A percentile compares a stretch with the other conserved stretches of the same genome.
These are phyloP conservation scores for Solanum hybrid DNA, from an alignment of 305 asterid species.

Conservation along the genomic window DNA sequence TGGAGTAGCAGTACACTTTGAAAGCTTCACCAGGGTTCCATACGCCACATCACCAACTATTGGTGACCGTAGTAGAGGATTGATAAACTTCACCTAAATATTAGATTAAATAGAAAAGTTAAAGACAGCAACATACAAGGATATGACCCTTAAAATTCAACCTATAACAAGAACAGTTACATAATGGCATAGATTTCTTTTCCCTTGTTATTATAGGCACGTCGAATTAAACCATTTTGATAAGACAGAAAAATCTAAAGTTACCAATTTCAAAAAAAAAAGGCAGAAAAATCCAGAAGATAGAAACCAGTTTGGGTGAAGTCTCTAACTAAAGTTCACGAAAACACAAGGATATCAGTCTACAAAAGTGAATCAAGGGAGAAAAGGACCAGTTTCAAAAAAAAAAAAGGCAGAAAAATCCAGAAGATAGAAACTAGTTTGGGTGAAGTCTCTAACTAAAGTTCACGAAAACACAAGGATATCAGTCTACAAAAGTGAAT, in stretches of 20 bases:
- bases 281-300: background rate
- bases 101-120: background rate
- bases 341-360: background rate
- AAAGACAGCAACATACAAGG: background rate
- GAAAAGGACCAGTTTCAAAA: background rate
- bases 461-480: background rate
- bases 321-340: background rate
- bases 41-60: constrained; percentile 87
- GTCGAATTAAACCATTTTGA: background rate
- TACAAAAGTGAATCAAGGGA: background rate
- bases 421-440: background rate
- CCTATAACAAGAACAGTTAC: background rate
- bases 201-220: background rate
- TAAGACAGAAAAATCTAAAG: background rate
- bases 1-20: constrained; percentile 79
- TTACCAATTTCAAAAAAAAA: background rate
- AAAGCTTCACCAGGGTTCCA: constrained; percentile 79
- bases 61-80: constrained; percentile 68
- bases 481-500: background rate
- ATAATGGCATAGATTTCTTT: background rate
- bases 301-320: background rate
- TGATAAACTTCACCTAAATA: constrained; percentile 66
- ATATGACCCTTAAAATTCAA: background rate
- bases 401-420: background rate
- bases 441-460: background rate